phyloP scores from a whole-genome alignment of 2,329 filamentous ascomycete species.

The Penicillium sp. region DNA sequence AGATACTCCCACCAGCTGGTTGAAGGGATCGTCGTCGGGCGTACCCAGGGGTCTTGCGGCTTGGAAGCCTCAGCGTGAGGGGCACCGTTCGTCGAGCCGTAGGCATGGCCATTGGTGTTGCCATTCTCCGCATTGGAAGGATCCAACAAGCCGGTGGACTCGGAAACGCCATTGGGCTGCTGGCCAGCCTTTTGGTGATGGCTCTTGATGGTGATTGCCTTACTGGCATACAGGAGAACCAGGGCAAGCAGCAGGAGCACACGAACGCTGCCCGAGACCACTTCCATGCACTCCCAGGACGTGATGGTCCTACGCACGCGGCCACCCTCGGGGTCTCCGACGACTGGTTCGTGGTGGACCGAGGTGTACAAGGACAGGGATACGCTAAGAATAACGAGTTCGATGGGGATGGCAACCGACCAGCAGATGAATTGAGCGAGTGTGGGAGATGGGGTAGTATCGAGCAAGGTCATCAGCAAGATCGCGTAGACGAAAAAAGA shows the following conservation, averaged over 20 bases:
- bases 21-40: conserved; percentile 78
- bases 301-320: conserved; percentile 42
- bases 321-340: conserved; percentile 49
- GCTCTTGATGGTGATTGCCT: conserved; percentile 44
- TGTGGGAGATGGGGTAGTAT: conserved; percentile 77
- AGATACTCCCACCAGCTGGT: conserved; percentile 97
- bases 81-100: conserved; percentile 49
- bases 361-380: conserved; percentile 67
- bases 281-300: conserved; percentile 42
- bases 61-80: conserved; percentile 43
- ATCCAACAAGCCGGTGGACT: conserved; percentile 45
- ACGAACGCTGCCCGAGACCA: conserved; percentile 62
- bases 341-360: conserved; percentile 62
- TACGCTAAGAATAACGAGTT: conserved; percentile 67
- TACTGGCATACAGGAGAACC: conserved; percentile 58
- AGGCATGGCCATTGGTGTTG: conserved; percentile 48
- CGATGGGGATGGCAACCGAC: conserved; percentile 68
- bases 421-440: conserved; percentile 77
- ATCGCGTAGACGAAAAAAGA: conserved; percentile 85
- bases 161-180: conserved; percentile 39
- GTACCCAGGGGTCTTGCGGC: conserved; percentile 73
- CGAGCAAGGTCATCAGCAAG: conserved; percentile 79
- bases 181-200: conserved; percentile 37
- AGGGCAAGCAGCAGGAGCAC: conserved; percentile 64
- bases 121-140: conserved; percentile 45